Base-by-base conservation (phyloP, 176 grass and related monocot species). In the Olyra latifolia region DNA sequence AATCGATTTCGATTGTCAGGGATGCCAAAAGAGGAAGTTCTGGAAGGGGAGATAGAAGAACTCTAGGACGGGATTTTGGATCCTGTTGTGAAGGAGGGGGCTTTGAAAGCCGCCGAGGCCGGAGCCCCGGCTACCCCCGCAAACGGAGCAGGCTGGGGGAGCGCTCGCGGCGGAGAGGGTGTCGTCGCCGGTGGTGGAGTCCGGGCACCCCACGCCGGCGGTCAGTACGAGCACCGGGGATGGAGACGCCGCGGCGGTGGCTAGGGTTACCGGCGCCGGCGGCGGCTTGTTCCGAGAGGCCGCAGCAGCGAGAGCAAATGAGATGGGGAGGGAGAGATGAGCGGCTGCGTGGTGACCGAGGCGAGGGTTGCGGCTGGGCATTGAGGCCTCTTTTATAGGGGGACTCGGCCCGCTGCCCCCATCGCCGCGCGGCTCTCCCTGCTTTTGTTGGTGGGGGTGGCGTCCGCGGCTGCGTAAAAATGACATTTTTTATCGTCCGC, bases 111-210 rank as follows among this genome's bases (percentile, higher is more conserved):
- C 92, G 92, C 95, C 92, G 92, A 98, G 95, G 95, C 95, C 92
- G 95, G 91, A 92, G 95, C 95, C 95, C 92, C 92, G 95, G 95
- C 95, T 92, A 94, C 95, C 95, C 95, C 95, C 92, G 76, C 92
- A 98, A 95, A 91, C 41, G 92, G 79, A 83, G 92, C 95, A 95
- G 92, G 72, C 42, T 76, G 59, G 66, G 70, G 75, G 49, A 7
- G 54, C 30, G 79, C 88, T 54, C 62, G 80, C 84, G 89, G 83
- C 75, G 89, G 78, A 41, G 79, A 54, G 75, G 78, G 46, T 72
- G 35, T 86, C 87, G 72, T 79, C 94, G 85, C 89, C 89, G 76
- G 84, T 17, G 84, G 81, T 62, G 74, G 80, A 88, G 78, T 71
- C 55, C 62, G 81, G 84, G 86, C 85, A 62, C 85, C 94, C 94